phyloP scores from a whole-genome alignment of 1,284 basidiomycete genomes.

The Sporisorium scitamineum region DNA sequence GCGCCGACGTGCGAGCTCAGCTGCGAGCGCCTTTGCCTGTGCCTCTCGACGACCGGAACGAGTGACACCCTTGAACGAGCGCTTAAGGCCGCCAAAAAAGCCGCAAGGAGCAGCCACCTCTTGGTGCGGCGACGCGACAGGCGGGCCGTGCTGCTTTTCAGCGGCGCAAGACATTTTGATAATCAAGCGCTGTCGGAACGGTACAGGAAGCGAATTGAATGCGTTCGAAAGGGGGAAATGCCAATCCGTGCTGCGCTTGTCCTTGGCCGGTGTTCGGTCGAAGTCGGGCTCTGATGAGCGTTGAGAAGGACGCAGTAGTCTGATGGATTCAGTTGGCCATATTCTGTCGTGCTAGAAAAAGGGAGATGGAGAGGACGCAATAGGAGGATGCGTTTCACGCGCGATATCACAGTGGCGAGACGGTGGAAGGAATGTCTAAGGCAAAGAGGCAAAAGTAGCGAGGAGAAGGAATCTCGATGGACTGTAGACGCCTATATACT shows the following conservation, averaged over 20 bases:
- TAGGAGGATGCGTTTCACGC: neutral
- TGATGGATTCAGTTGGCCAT: conserved; percentile 26
- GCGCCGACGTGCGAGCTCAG: conserved; percentile 51
- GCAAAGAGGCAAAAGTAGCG: neutral
- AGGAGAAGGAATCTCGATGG: neutral
- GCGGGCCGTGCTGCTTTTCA: conserved; percentile 19
- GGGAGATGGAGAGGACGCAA: neutral
- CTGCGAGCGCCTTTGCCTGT: conserved; percentile 51
- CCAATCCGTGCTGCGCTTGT: neutral
- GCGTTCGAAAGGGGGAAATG: neutral
- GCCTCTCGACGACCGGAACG: conserved; percentile 47
- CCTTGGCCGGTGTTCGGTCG: neutral
- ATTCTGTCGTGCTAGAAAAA: neutral
- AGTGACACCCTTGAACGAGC: conserved; percentile 39
- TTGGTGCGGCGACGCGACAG: neutral
- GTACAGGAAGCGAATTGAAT: neutral
- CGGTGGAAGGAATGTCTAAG: conserved; percentile 2
- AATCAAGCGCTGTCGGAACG: neutral
- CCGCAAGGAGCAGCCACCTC: conserved; percentile 11
- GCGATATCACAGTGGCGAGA: neutral
- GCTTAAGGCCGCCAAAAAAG: conserved; percentile 43
- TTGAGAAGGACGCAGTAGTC: neutral
- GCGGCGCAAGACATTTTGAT: conserved; percentile 9
- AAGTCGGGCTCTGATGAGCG: conserved; percentile 15
- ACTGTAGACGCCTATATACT: conserved; percentile 15